phyloP scores from a whole-genome alignment of 2,329 filamentous ascomycete species.

The Diplodia intermedia region DNA sequence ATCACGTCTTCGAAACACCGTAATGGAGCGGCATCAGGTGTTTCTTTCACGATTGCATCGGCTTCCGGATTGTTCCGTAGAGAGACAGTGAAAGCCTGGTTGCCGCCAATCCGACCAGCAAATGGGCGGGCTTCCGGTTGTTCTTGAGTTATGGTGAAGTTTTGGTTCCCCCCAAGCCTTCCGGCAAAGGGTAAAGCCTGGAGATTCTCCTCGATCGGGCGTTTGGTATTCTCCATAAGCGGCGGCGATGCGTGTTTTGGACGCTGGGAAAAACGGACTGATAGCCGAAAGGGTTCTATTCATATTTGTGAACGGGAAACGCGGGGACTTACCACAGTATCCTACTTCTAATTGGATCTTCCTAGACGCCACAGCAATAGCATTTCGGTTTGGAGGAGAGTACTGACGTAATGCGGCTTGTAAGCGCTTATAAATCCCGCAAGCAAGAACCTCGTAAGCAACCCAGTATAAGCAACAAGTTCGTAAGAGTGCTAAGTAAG shows the following conservation, averaged over 20 bases:
- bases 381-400: neutral
- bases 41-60: neutral
- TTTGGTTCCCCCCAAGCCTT: neutral
- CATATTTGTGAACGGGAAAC: no score
- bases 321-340: neutral
- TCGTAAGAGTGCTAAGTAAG: no score
- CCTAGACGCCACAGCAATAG: neutral
- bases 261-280: neutral
- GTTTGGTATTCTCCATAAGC: neutral
- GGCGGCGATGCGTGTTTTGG: neutral
- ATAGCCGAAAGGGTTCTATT: neutral
- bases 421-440: neutral
- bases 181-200: neutral
- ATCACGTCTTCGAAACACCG: neutral
- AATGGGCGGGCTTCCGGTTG: neutral
- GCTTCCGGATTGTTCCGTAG: neutral
- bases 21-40: neutral
- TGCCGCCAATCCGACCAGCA: slow-evolving; percentile 3
- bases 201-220: neutral
- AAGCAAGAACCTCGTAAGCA: neutral
- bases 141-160: neutral
- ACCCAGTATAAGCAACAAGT: no score
- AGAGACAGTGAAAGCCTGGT: neutral
- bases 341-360: neutral
- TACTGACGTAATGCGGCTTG: neutral